Conservation (phyloP, 352 stramenopile genomes). For the Lagenidium giganteum region DNA sequence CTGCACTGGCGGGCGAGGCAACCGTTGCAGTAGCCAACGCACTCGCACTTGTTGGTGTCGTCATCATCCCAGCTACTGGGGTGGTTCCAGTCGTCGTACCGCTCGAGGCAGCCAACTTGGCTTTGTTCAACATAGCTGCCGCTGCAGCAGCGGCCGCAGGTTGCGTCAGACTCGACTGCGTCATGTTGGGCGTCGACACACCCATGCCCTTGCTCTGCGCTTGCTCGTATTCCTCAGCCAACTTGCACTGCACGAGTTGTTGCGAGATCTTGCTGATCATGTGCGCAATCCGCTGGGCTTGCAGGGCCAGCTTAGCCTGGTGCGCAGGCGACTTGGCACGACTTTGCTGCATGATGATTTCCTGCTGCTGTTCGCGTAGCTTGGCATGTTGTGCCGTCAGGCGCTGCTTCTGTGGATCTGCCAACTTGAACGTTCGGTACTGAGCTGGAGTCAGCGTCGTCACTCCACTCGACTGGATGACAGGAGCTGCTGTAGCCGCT, state of each 20-base stretch:
- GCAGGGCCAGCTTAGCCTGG: conserved; percentile 70
- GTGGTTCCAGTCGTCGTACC: not conserved
- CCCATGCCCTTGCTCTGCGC: conserved; percentile 44
- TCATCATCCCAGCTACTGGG: not conserved
- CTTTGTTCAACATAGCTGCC: conserved; percentile 31
- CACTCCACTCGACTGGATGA: no score
- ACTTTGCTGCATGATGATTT: conserved; percentile 71
- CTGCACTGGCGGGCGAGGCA: conserved; percentile 3
- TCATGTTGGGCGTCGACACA: conserved; percentile 17
- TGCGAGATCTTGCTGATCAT: conserved; percentile 87
- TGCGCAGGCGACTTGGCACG: conserved; percentile 60
- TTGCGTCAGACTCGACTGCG: conserved; percentile 17
- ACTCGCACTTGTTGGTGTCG: conserved; percentile 8
- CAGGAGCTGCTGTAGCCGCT: conserved; percentile 11
- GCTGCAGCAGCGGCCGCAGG: conserved; percentile 19
- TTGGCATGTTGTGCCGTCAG: conserved; percentile 67
- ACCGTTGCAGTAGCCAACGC: conserved; percentile 10
- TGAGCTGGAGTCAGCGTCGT: conserved; percentile 63
- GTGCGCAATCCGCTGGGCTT: conserved; percentile 67
- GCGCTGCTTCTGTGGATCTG: conserved; percentile 57
- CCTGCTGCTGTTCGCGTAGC: conserved; percentile 72
- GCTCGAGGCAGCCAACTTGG: conserved; percentile 8
- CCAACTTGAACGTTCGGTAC: conserved; percentile 71
- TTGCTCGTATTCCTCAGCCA: conserved; percentile 77
- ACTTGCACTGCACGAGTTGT: conserved; percentile 77